These are phyloP conservation scores for Arabis hirsuta DNA, from an alignment of 345 rosid genomes.

Conservation along the genomic window DNA sequence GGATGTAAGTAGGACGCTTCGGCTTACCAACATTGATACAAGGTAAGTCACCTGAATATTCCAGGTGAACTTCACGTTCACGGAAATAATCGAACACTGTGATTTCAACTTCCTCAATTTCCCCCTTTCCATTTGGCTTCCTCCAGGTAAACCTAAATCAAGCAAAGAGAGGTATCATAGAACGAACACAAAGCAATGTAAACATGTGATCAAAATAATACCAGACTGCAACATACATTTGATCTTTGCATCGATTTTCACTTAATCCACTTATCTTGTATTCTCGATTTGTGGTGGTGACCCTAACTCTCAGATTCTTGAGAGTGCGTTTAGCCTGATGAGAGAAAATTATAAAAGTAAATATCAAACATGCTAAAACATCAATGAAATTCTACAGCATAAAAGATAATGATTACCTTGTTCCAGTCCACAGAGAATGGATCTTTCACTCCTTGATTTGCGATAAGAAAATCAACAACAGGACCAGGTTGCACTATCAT, in stretches of 20 bases:
- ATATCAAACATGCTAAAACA: constrained; percentile 13
- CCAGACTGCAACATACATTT: constrained; percentile 40
- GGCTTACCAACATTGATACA: constrained; percentile 96
- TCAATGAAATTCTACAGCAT: not conserved
- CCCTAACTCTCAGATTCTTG: constrained; percentile 67
- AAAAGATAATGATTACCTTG: constrained; percentile 34
- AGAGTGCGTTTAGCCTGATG: constrained; percentile 66
- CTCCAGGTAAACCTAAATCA: constrained; percentile 67
- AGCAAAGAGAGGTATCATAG: not conserved
- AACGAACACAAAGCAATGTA: not conserved
- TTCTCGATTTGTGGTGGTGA: constrained; percentile 66
- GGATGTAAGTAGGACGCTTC: constrained; percentile 79
- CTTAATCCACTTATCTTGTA: constrained; percentile 78
- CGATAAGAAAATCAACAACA: constrained; percentile 39
- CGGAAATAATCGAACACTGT: constrained; percentile 75
- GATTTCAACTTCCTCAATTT: constrained; percentile 51
- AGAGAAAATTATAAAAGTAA: constrained; percentile 1
- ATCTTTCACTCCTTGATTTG: constrained; percentile 36
- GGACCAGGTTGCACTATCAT: constrained; percentile 46
- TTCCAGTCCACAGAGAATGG: constrained; percentile 29
- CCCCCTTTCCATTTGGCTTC: constrained; percentile 52
- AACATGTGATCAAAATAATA: constrained; percentile 2
- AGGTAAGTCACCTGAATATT: constrained; percentile 71
- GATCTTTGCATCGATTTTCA: constrained; percentile 60
- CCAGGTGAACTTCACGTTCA: constrained; percentile 54